Evolutionary conservation across 2,329 filamentous ascomycete species (phyloP), one percentile per base, ranked within the genome.

Genomic region (Coccinonectria pachysandricola): DNA sequence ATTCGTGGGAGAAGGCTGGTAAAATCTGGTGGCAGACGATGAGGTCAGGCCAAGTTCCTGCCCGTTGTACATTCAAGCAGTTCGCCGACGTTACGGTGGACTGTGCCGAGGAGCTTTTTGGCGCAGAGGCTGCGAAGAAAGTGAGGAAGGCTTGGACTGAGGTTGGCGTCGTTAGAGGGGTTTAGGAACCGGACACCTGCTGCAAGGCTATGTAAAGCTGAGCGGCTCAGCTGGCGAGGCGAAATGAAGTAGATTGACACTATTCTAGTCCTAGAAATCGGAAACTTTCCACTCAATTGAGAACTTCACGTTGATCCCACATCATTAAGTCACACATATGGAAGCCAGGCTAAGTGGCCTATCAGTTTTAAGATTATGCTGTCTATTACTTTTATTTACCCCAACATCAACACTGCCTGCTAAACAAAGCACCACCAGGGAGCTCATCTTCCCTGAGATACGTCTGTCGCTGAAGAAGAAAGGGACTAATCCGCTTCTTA

Each of bases 21-120:
- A 57, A 62, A 36, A 63, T 68, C 31, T 68, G 64, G 64, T 68
- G 64, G 64, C 57, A 59, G 40, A 50, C 63, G 0, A 54, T 68
- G 56, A 54, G 42, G 11, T 60, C 56, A 17, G 59, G 60, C 11
- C 54, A 51, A 11, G 39, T 69, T 6, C 50, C 57, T 0, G 30
- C 51, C 10, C 46, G 43, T 8, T 62, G 57, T 40, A 62, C 49
- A 6, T 68, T 69, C 36, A 33, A 56, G 19, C 59, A 66, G 35
- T 69, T 68, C 34, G 62, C 65, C 12, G 55, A 65, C 21, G 56
- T 59, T 6, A 69, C 64, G 1, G 52, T 64, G 3, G 56, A 60
- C n/a, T 48, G 52, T 8, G 64, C 64, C 8, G 45, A 57, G 36
- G 53, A 61, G 22, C 42, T 57, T 10, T 68, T 57, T 32, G 60